Evolutionary conservation across 139 green algal species (phyloP), one percentile per base, ranked within the genome.

Genomic region (Chara braunii): DNA sequence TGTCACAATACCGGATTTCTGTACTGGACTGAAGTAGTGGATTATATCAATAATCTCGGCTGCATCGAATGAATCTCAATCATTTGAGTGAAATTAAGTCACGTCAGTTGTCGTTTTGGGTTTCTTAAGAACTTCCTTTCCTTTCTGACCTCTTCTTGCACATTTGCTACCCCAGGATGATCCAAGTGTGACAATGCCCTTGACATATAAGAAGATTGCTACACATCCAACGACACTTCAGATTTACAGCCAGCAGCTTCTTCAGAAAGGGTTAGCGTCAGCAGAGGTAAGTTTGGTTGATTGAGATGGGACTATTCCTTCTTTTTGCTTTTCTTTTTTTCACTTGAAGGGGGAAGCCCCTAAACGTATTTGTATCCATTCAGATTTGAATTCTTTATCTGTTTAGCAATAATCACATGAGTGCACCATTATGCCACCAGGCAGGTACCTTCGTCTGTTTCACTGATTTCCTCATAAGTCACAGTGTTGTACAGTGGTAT

Each of bases 121-220:
- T 36, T 26, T 26, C 12, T 9, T 58, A 36, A 11, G 11, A 36
- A 26, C 11, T 58, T 26, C 9, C 12, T 12, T 26, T 12, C 9
- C 18, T 26, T 12, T 29, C 12, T 30, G 32, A 57, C 32, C 12
- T 30, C 48, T 57, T 9, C 22, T 61, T 11, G 23, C 43, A 51
- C 22, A 8, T 61, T 7, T 51, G 5, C 52, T 51, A n/a, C 8
- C 52, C 23, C 95, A 95, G 58, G 92, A 98, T 54, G 91, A 98
- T 79, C 92, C 92, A 30, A 90, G 89, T 78, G 95, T 98, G 77
- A 98, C 92, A 29, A 89, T 96, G 82, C 91, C 91, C 3, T 68
- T 94, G 43, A 94, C 95, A 87, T 97, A 96, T 81, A 82, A 78
- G 48, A 60, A 69, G 11, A 75, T 80, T 0, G 24, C 42, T 14